phyloP scores from a whole-genome alignment of 495 filamentous ascomycete species.

The Hypoxylon subgilvum region DNA sequence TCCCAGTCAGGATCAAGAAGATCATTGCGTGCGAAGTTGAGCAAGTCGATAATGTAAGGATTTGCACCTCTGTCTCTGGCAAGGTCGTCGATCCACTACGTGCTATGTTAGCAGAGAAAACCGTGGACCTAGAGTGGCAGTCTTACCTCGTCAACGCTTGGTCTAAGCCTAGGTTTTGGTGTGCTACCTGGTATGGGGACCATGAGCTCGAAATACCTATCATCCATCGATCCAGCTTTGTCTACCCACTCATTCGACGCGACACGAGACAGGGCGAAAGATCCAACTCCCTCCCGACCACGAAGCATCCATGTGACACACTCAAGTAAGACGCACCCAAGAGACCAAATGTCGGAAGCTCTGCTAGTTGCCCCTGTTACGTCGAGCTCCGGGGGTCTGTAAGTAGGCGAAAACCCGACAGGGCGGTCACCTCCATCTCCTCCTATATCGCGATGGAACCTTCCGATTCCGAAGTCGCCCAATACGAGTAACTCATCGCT shows the following conservation, averaged over 20 bases:
- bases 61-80: not conserved
- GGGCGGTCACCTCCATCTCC: not conserved
- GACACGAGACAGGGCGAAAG: slow-evolving; percentile 20
- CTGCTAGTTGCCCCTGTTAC: slow-evolving; percentile 11
- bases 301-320: slow-evolving; percentile 31
- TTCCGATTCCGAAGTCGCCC: slow-evolving; percentile 13
- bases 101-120: slow-evolving; percentile 3
- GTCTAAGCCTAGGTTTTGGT: slow-evolving; percentile 1
- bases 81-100: slow-evolving; percentile 7
- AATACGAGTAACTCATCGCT: not conserved
- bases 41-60: slow-evolving; percentile 1
- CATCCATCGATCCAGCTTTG: not conserved
- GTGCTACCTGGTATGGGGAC: not conserved
- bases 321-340: slow-evolving; percentile 41
- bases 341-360: slow-evolving; percentile 40
- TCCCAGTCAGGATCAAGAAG: slow-evolving; percentile 14
- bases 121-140: not conserved
- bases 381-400: slow-evolving; percentile 30
- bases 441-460: not conserved
- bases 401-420: slow-evolving; percentile 18
- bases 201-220: slow-evolving; percentile 2
- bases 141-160: slow-evolving; percentile 11
- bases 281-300: slow-evolving; percentile 24
- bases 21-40: not conserved
- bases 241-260: not conserved